Evolutionary conservation across 139 green algal genomes (phyloP).

Genomic region (Astrephomene gubernaculifera): DNA sequence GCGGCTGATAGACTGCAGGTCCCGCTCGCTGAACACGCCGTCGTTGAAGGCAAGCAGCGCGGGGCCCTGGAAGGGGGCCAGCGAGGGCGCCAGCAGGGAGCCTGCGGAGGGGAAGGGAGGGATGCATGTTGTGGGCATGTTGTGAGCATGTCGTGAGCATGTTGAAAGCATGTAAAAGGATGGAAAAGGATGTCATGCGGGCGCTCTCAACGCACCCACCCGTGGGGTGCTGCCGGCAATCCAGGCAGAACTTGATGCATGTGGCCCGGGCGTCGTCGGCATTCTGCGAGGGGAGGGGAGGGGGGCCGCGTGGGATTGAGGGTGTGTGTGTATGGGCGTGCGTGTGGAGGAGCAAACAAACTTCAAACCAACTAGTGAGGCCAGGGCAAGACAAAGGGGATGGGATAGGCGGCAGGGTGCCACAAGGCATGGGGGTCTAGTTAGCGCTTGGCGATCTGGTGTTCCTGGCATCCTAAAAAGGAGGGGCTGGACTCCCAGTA

Average conservation of each 20-base stretch:
- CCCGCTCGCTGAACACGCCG: constrained; percentile 70
- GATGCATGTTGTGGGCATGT: not conserved
- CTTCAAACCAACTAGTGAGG: too few species aligned
- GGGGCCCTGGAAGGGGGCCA: constrained; percentile 75
- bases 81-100: constrained; percentile 45
- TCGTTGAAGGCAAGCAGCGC: constrained; percentile 83
- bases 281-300: constrained; percentile 59
- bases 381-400: too few species aligned
- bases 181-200: not conserved
- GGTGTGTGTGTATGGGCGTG: too few species aligned
- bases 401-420: too few species aligned
- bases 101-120: constrained; percentile 17
- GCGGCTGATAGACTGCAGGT: constrained; percentile 80
- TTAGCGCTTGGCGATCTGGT: too few species aligned
- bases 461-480: too few species aligned
- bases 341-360: too few species aligned
- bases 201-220: constrained; percentile 3
- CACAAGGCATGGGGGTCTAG: too few species aligned
- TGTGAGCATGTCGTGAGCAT: too few species aligned
- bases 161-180: too few species aligned
- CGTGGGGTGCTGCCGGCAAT: constrained; percentile 55
- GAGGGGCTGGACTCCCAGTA: too few species aligned
- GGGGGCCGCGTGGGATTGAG: too few species aligned
- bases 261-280: constrained; percentile 74
- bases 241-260: constrained; percentile 69